Conservation (phyloP, 768 basidiomycete genomes). For the Hygrophoropsis aurantiaca region DNA sequence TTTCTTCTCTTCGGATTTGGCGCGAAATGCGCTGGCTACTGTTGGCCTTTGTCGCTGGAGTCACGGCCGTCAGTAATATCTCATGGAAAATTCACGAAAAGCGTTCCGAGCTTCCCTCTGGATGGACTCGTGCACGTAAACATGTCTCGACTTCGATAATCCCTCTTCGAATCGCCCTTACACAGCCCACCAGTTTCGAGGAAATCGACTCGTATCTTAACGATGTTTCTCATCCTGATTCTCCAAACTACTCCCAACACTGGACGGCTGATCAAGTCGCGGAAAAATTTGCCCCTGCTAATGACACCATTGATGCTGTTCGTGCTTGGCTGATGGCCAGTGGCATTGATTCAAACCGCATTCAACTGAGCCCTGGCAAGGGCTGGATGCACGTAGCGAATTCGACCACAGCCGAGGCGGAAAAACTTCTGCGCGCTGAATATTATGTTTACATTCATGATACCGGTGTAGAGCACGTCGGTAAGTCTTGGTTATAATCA, state of each 20-base stretch:
- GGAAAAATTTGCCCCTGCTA: conserved; percentile 44
- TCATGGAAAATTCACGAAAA: conserved; percentile 40
- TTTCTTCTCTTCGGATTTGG: too few relatives aligned
- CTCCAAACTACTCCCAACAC: conserved; percentile 49
- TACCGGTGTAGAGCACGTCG: conserved; percentile 36
- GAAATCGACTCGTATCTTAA: conserved; percentile 42
- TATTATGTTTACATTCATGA: conserved; percentile 43
- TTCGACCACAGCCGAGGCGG: conserved; percentile 39
- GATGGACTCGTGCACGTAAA: conserved; percentile 27
- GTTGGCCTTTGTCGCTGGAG: too few relatives aligned
- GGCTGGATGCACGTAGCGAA: conserved; percentile 40
- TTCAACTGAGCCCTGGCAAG: conserved; percentile 38
- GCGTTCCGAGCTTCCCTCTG: conserved; percentile 30
- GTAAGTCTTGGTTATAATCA: too few relatives aligned
- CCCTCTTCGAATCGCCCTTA: conserved; percentile 37
- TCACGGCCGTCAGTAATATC: too few relatives aligned
- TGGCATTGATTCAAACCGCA: conserved; percentile 38
- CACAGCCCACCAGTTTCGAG: conserved; percentile 34
- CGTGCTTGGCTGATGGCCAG: conserved; percentile 40
- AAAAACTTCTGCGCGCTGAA: conserved; percentile 37
- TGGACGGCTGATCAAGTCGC: conserved; percentile 43
- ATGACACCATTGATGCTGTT: conserved; percentile 41
- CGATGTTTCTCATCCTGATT: conserved; percentile 50
- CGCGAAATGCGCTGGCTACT: too few relatives aligned
- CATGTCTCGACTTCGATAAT: conserved; percentile 24